Evolutionary conservation across 2,329 filamentous ascomycete species (phyloP).

Genomic region (Pseudogymnoascus verrucosus): DNA sequence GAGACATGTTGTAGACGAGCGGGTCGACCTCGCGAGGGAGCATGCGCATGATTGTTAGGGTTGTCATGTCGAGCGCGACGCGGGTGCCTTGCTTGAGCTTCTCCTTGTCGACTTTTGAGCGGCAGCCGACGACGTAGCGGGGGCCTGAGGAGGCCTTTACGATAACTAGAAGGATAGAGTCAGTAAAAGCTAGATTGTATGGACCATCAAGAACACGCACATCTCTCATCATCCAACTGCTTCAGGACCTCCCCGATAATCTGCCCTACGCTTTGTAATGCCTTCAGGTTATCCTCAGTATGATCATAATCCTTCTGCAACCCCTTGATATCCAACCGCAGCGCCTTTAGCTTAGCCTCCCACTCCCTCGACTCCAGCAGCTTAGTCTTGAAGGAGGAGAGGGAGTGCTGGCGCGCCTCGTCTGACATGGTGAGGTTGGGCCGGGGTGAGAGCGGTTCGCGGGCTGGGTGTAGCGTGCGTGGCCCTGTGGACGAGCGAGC

Average conservation of each 20-base stretch:
- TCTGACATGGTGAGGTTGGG: slow-evolving; percentile 26
- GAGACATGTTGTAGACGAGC: slow-evolving; percentile 98
- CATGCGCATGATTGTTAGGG: slow-evolving; percentile 99
- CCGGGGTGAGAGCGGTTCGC: neutral
- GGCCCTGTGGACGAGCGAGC: slow-evolving; percentile 1
- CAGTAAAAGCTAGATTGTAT: slow-evolving; percentile 11
- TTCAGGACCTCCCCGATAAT: slow-evolving; percentile 99
- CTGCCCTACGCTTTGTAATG: slow-evolving; percentile 95
- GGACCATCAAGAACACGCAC: slow-evolving; percentile 44
- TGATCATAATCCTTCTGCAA: slow-evolving; percentile 91
- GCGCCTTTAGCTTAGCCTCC: slow-evolving; percentile 93
- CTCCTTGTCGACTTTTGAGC: slow-evolving; percentile 93
- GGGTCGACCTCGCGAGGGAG: slow-evolving; percentile 96
- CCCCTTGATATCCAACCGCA: slow-evolving; percentile 93
- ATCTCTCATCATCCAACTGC: slow-evolving; percentile 97
- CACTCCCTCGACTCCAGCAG: slow-evolving; percentile 94
- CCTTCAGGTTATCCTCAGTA: slow-evolving; percentile 99
- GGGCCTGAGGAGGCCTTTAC: slow-evolving; percentile 97
- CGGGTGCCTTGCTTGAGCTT: slow-evolving; percentile 98
- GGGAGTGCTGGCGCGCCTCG: slow-evolving; percentile 56
- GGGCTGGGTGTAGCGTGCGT: neutral
- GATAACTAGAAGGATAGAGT: slow-evolving; percentile 57
- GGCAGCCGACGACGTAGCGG: slow-evolving; percentile 95
- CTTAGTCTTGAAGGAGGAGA: slow-evolving; percentile 71
- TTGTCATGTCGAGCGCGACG: slow-evolving; percentile 98